Evolutionary conservation across 805 yeast species (phyloP), one percentile per base, ranked within the genome.

Genomic region (Ogataea chonburiensis): DNA sequence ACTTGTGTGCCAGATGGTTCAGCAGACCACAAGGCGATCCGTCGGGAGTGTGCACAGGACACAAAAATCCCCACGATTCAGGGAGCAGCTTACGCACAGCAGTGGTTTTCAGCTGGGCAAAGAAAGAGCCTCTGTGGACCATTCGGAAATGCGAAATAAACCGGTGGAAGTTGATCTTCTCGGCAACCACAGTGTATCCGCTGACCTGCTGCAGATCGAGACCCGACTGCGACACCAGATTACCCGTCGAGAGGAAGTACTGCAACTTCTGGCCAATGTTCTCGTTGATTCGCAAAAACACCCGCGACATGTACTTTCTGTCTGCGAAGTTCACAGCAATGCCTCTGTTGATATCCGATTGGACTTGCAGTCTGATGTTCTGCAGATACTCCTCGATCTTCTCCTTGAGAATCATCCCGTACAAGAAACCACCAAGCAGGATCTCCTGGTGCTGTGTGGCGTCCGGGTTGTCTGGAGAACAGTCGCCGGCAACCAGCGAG

Each of bases 71-170:
- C 98, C 98, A 93, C 1, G 96, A 86, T 63, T 93, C 98, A 1
- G 98, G 98, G 40, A 93, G 73, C 53, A 93, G 70, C 63, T 93
- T 93, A 70, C 98, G 80, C 31, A 93, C 98, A 1, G 98, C 84
- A 16, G 98, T 93, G 26, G 98, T 93, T 61, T 93, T 93, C 67
- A 93, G 75, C 63, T 91, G 96, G 28, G 98, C 97, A 62, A 93
- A 93, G 80, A 93, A 93, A 48, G 98, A 87, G 65, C 98, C 98
- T 78, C 98, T 84, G 66, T 93, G 98, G 35, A 93, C 98, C 98
- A 93, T 93, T 67, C 98, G 73, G 75, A 93, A 93, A 70, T 93
- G 98, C n/a, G 98, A 81, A 47, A 93, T 80, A 69, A 93, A 93
- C 59, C 98, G 83, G 65, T 93, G 84, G 74, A 88, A 93, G 62